Conservation (phyloP, 306 rosid genomes). For the Rosa chinensis region DNA sequence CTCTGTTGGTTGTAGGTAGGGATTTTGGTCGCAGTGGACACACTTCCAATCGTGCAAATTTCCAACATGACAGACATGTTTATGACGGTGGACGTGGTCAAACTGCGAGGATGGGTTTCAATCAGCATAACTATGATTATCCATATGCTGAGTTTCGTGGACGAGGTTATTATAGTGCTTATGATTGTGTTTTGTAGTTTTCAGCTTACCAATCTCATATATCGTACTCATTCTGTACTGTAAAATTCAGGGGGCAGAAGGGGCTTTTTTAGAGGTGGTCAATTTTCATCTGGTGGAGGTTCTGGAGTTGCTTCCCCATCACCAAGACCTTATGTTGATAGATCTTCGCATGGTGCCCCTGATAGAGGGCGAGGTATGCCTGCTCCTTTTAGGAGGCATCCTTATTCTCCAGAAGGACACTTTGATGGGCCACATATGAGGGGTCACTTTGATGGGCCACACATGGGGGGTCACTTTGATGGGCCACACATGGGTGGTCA, state of each 20-base stretch:
- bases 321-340: conserved; percentile 43
- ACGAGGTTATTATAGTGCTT: conserved; percentile 40
- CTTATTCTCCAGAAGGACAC: conserved; percentile 42
- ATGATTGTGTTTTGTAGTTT: conserved; percentile 12
- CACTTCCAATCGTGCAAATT: conserved; percentile 38
- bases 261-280: conserved; percentile 44
- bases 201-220: background rate
- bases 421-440: background rate
- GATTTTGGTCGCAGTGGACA: conserved; percentile 57
- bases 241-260: conserved; percentile 53
- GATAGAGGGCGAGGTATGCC: conserved; percentile 51
- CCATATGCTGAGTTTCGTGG: conserved; percentile 48
- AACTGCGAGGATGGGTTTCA: conserved; percentile 47
- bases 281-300: conserved; percentile 40
- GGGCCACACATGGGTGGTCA: background rate
- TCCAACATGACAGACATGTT: conserved; percentile 44
- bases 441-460: background rate
- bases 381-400: conserved; percentile 49
- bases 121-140: conserved; percentile 33
- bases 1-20: conserved; percentile 40
- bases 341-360: conserved; percentile 53
- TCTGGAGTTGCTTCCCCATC: conserved; percentile 48
- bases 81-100: conserved; percentile 50
- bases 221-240: background rate
- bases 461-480: background rate